These are phyloP conservation scores for Calocybe gangraenosa DNA, from an alignment of 768 basidiomycete genomes.

Conservation along the genomic window DNA sequence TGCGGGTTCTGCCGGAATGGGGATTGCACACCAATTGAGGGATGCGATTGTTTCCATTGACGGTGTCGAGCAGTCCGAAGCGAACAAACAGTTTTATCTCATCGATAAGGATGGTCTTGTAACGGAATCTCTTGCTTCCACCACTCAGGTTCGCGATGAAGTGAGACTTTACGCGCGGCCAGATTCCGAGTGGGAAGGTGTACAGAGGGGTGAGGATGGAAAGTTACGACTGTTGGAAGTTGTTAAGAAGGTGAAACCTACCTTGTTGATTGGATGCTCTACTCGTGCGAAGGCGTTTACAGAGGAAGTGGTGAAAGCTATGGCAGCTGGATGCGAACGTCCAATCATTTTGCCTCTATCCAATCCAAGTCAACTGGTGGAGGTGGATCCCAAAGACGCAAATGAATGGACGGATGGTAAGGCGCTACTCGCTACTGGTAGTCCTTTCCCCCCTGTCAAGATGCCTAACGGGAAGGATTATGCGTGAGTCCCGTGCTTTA, in stretches of 20 bases:
- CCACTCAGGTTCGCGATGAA: slow-evolving; percentile 36
- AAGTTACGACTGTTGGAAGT: slow-evolving; percentile 61
- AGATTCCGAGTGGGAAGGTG: slow-evolving; percentile 50
- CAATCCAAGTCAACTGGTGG: slow-evolving; percentile 76
- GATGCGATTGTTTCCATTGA: slow-evolving; percentile 67
- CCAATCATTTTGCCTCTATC: slow-evolving; percentile 84
- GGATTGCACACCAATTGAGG: slow-evolving; percentile 71
- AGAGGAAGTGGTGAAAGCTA: slow-evolving; percentile 62
- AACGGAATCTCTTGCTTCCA: slow-evolving; percentile 37
- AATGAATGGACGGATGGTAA: slow-evolving; percentile 77
- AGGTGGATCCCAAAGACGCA: slow-evolving; percentile 68
- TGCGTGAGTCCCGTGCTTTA: slow-evolving; percentile 36
- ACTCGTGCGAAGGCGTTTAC: slow-evolving; percentile 77
- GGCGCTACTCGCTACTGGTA: slow-evolving; percentile 81
- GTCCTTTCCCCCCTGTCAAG: slow-evolving; percentile 74
- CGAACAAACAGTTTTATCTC: slow-evolving; percentile 65
- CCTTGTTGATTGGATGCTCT: slow-evolving; percentile 81
- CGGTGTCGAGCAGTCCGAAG: slow-evolving; percentile 48
- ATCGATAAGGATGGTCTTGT: slow-evolving; percentile 68
- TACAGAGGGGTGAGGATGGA: slow-evolving; percentile 30
- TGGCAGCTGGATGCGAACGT: slow-evolving; percentile 64
- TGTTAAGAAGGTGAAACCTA: slow-evolving; percentile 69
- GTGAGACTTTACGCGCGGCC: slow-evolving; percentile 53
- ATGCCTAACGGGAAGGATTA: slow-evolving; percentile 64
- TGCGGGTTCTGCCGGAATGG: slow-evolving; percentile 78